phyloP scores from a whole-genome alignment of 2,329 filamentous ascomycete genomes.

The Aspergillus japonicus region DNA sequence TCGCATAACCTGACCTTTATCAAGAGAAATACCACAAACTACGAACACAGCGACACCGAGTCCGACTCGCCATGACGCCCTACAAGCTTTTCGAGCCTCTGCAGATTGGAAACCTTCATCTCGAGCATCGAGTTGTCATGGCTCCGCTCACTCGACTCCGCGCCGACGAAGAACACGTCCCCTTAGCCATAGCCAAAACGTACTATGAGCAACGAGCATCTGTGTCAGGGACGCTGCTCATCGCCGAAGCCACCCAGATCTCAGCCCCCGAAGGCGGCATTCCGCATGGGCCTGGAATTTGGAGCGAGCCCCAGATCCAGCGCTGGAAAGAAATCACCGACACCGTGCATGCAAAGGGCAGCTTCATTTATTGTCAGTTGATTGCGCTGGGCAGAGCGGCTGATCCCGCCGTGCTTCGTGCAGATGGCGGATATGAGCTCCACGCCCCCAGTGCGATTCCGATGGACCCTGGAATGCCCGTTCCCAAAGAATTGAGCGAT shows the following conservation, averaged over 20 bases:
- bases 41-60: too few relatives aligned
- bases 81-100: constrained; percentile 45
- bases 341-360: constrained; percentile 58
- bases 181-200: constrained; percentile 27
- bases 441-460: constrained; percentile 36
- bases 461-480: constrained; percentile 34
- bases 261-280: constrained; percentile 48
- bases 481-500: constrained; percentile 26
- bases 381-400: constrained; percentile 60
- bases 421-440: constrained; percentile 7
- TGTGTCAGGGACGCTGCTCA: constrained; percentile 55
- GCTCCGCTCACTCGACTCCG: constrained; percentile 56
- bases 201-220: constrained; percentile 55
- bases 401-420: constrained; percentile 28
- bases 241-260: constrained; percentile 58
- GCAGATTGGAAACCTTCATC: constrained; percentile 35
- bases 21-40: too few relatives aligned
- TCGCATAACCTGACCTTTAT: too few relatives aligned
- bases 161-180: constrained; percentile 48
- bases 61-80: too few relatives aligned
- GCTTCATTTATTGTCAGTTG: constrained; percentile 60
- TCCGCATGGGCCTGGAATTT: constrained; percentile 57
- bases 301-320: constrained; percentile 51
- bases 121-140: constrained; percentile 51
- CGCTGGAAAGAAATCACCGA: constrained; percentile 61